Evolutionary conservation across 768 basidiomycete genomes (phyloP).

Genomic region (Suillus sp.): DNA sequence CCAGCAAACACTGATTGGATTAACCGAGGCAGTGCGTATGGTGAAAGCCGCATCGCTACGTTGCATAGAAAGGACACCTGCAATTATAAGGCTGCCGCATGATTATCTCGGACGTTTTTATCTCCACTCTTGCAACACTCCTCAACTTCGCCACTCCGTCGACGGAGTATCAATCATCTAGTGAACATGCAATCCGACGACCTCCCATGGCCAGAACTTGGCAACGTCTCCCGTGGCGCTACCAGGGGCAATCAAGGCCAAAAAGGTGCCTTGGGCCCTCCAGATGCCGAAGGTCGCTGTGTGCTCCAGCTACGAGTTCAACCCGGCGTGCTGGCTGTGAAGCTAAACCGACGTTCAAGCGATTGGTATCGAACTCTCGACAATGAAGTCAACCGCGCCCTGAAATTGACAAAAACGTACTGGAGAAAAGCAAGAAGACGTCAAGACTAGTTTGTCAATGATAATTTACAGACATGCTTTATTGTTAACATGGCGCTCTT

Average conservation of each 20-base stretch:
- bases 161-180: conserved; percentile 9
- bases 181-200: conserved; percentile 59
- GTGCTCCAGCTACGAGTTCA: conserved; percentile 81
- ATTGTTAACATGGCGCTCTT: conserved; percentile 14
- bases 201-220: conserved; percentile 84
- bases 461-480: conserved; percentile 9
- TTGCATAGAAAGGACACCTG: conserved; percentile 26
- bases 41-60: conserved; percentile 41
- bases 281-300: conserved; percentile 76
- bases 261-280: conserved; percentile 72
- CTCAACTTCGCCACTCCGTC: conserved; percentile 19
- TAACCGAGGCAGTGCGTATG: conserved; percentile 31
- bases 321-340: conserved; percentile 78
- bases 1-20: conserved; percentile 29
- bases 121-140: conserved; percentile 38
- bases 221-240: conserved; percentile 82
- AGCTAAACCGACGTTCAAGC: conserved; percentile 71
- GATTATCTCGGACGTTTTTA: conserved; percentile 38
- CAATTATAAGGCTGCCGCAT: conserved; percentile 38
- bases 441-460: conserved; percentile 58
- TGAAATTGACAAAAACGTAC: conserved; percentile 84
- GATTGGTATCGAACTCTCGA: conserved; percentile 85
- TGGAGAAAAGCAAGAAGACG: conserved; percentile 82
- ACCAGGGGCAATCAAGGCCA: conserved; percentile 86
- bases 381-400: conserved; percentile 74